Conservation (phyloP, 2,329 filamentous ascomycete genomes). For the Hortaea werneckii region DNA sequence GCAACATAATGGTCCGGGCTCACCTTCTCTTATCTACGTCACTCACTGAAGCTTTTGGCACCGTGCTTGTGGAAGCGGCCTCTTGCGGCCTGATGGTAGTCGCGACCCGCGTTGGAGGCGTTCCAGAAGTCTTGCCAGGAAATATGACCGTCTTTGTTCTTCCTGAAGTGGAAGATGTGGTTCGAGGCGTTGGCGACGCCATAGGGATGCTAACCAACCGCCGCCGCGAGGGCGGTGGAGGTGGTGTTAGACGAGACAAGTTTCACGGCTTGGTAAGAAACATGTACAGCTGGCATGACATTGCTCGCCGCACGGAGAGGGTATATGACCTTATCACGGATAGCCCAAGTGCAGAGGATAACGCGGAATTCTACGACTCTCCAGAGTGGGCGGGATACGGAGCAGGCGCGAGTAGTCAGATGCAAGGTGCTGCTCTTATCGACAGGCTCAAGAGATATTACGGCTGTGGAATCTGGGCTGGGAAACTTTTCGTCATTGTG, state of each 20-base stretch:
- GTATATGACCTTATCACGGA: constrained; percentile 92
- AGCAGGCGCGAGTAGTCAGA: constrained; percentile 26
- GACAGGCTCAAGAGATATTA: constrained; percentile 94
- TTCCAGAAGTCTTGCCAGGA: constrained; percentile 86
- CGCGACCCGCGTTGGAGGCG: constrained; percentile 90
- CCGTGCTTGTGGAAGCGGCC: constrained; percentile 93
- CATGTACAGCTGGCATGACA: constrained; percentile 99
- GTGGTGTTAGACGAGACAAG: constrained; percentile 66
- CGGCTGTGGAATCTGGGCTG: constrained; percentile 95
- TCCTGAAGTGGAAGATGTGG: constrained; percentile 90
- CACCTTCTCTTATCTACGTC: constrained; percentile 95
- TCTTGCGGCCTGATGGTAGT: constrained; percentile 95
- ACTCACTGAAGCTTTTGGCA: constrained; percentile 92
- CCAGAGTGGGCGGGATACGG: constrained; percentile 50
- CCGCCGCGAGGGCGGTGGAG: constrained; percentile 1
- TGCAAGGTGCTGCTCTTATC: constrained; percentile 79
- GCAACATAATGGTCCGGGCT: constrained; percentile 92
- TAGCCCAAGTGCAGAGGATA: constrained; percentile 51
- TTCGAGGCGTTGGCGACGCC: constrained; percentile 77
- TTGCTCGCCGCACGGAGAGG: constrained; percentile 83
- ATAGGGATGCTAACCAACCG: constrained; percentile 80
- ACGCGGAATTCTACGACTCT: constrained; percentile 79
- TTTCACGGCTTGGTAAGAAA: constrained; percentile 96
- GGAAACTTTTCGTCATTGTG: constrained; percentile 91
- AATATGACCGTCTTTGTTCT: constrained; percentile 98